Conservation (phyloP, 1,139 yeast genomes). For the Pichia sp. region DNA sequence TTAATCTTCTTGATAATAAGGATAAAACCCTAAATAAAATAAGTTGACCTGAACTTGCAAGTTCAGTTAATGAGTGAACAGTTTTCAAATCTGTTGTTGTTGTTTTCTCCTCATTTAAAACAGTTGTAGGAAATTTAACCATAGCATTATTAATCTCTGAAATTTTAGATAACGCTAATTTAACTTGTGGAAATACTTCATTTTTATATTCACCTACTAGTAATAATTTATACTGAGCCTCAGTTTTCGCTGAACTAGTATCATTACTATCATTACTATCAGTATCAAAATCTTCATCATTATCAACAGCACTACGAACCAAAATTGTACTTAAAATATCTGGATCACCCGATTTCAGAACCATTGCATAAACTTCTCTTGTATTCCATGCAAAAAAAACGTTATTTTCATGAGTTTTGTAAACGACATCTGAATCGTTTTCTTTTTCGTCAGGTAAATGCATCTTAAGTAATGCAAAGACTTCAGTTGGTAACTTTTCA, state of each 20-base stretch:
- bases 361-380: slow-evolving; percentile 16
- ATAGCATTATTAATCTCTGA: slow-evolving; percentile 15
- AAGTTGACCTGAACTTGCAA: slow-evolving; percentile 15
- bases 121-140: slow-evolving; percentile 6
- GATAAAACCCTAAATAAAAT: slow-evolving; percentile 19
- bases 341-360: slow-evolving; percentile 1
- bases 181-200: slow-evolving; percentile 12
- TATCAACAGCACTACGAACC: slow-evolving; percentile 1
- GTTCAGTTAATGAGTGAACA: slow-evolving; percentile 17
- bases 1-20: slow-evolving; percentile 16
- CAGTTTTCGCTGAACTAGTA: neutral
- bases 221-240: slow-evolving; percentile 2
- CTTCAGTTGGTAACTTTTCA: slow-evolving; percentile 20
- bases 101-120: slow-evolving; percentile 13
- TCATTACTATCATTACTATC: neutral
- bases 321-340: slow-evolving; percentile 7
- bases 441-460: slow-evolving; percentile 7
- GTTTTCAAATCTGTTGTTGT: slow-evolving; percentile 15
- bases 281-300: neutral
- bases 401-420: slow-evolving; percentile 17
- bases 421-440: slow-evolving; percentile 4
- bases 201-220: slow-evolving; percentile 6
- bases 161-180: slow-evolving; percentile 9
- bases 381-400: slow-evolving; percentile 25
- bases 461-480: slow-evolving; percentile 18